These are phyloP conservation scores for Trichoderma gamsii DNA, from an alignment of 495 filamentous ascomycete species.

Conservation along the genomic window DNA sequence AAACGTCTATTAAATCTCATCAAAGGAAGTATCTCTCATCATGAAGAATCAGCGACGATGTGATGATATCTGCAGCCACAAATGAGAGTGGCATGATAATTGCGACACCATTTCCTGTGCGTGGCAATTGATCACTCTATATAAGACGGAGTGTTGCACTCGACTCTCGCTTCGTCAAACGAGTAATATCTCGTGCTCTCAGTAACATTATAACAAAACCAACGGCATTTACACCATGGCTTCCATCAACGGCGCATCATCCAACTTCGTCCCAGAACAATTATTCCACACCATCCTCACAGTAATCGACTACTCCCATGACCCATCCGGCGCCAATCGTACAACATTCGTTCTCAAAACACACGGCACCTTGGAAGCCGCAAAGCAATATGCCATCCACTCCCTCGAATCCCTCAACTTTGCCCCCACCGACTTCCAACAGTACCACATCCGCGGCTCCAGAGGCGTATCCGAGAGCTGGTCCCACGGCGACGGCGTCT, in stretches of 20 bases:
- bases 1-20: no score
- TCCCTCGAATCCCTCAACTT: conserved; percentile 19
- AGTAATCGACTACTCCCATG: not conserved
- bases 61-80: no score
- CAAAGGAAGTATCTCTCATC: no score
- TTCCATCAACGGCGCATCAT: not conserved
- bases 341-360: conserved; percentile 33
- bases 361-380: conserved; percentile 29
- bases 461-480: conserved; percentile 22
- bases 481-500: conserved; percentile 33
- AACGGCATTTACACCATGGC: not conserved
- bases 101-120: no score
- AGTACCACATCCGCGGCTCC: conserved; percentile 21
- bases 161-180: no score
- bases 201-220: not conserved
- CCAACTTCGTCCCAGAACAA: not conserved
- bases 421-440: conserved; percentile 30
- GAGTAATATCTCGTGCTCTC: no score
- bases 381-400: conserved; percentile 21
- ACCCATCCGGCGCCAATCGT: not conserved
- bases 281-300: not conserved
- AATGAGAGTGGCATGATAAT: no score
- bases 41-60: no score
- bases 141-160: no score
- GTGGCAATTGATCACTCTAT: no score